Percentiles rank a stretch among this genome's conserved stretches.
These are phyloP conservation scores for Geotrichum aggregatum DNA, from an alignment of 1,139 yeast genomes.

Conservation along the genomic window DNA sequence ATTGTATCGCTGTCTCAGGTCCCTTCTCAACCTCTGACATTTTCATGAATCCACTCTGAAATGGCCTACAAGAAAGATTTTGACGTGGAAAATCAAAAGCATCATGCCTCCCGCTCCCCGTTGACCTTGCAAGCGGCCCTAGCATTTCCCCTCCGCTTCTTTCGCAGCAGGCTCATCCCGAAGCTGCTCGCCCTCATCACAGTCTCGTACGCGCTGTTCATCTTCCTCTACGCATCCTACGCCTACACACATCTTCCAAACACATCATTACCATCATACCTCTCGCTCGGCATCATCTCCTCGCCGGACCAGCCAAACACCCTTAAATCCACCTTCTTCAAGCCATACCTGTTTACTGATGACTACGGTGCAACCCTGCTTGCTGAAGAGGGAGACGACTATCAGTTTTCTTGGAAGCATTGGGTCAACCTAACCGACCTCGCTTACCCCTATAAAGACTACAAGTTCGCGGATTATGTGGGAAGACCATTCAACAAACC, in stretches of 20 bases:
- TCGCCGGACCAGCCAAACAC: not conserved
- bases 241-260: not conserved
- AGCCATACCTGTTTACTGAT: not conserved
- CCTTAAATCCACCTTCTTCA: not conserved
- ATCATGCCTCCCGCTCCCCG: too few relatives aligned
- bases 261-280: not conserved
- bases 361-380: not conserved
- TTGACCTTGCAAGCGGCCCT: not conserved
- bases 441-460: conserved; percentile 16
- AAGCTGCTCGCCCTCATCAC: not conserved
- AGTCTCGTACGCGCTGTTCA: not conserved
- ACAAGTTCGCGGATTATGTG: conserved; percentile 1
- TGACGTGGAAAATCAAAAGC: too few relatives aligned
- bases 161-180: not conserved
- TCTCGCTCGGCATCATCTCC: not conserved
- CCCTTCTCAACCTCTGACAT: not conserved
- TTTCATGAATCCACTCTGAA: too few relatives aligned
- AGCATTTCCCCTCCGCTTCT: not conserved
- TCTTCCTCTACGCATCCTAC: not conserved
- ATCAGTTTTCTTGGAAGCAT: conserved; percentile 31
- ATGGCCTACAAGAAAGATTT: too few relatives aligned
- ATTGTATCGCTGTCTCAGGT: not conserved
- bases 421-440: conserved; percentile 33
- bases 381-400: conserved; percentile 21
- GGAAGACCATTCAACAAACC: conserved; percentile 20